Base-by-base conservation (phyloP, 2,329 filamentous ascomycete species). In the Exophiala calicioides region DNA sequence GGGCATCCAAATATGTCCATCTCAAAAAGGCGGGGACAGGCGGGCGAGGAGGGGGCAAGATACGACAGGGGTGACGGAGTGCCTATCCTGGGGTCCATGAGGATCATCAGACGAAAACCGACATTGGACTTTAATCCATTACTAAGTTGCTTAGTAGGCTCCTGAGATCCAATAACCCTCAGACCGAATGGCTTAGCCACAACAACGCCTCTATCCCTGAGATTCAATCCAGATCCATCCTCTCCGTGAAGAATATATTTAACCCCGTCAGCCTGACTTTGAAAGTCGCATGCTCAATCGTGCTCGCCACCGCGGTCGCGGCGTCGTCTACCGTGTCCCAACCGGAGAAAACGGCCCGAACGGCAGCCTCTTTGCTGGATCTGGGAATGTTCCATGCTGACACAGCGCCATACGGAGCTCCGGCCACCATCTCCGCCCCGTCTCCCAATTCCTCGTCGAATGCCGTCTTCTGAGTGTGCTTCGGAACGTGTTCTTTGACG, bases 351-450 rank as follows among this genome's bases (percentile, higher is more conserved):
- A 52, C 44, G 8, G 47, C 48, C 19, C 52, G 32, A n/a, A 55
- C 44, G 13, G 39, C 47, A 13, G 19, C 21, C 26, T 55, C 52
- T 10, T 52, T 33, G 15, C 49, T 35, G 33, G 52, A 37, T 20
- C 52, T 52, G 19, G 16, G 48, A 10, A 55, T 45, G 20, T 55
- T 55, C 52, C 52, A 55, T 10, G 35, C 44, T 13, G 44, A 44
- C 5, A 55, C 19, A 7, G 52, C 52, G 2, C 52, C 52, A 23
- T 49, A 36, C 15, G 34, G 34, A 12, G 47, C 52, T 19, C 44
- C 47, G 8, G 41, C 47, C 21, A 55, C 10, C 15, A 10, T 32
- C 21, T 42, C 27, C 8, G 52, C 52, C 13, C 32, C 30, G 12
- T 19, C 18, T 10, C 36, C 47, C 9, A 55, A 52, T n/a, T 48